A percentile compares a stretch with the other conserved stretches of the same genome.
Conservation (phyloP, 495 filamentous ascomycete species). For the Cetradonia linearis region DNA sequence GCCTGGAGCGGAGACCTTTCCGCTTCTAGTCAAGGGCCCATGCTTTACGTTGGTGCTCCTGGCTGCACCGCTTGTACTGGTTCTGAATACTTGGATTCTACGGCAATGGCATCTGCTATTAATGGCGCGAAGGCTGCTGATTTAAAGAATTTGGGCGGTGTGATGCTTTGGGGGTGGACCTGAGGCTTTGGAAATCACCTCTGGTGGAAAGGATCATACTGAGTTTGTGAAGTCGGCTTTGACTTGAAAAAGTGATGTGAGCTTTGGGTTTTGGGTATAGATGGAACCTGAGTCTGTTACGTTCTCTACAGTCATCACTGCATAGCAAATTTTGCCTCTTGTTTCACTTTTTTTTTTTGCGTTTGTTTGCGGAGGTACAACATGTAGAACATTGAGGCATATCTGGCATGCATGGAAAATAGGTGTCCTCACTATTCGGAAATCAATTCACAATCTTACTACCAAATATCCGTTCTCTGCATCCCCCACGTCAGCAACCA, state of each 20-base stretch:
- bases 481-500: not conserved
- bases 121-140: conserved; percentile 26
- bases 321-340: not conserved
- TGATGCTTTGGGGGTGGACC: conserved; percentile 48
- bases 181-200: conserved; percentile 23
- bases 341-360: not conserved
- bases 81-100: conserved; percentile 37
- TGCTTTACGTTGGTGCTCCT: conserved; percentile 42
- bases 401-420: not conserved
- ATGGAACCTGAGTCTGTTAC: not conserved
- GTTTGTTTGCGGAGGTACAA: not conserved
- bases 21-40: conserved; percentile 31
- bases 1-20: conserved; percentile 38
- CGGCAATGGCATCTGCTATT: conserved; percentile 28
- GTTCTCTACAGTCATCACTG: conserved; percentile 8
- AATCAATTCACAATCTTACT: not conserved
- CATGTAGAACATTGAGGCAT: not conserved
- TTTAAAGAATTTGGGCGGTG: conserved; percentile 37
- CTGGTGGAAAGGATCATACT: conserved; percentile 18
- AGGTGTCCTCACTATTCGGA: not conserved
- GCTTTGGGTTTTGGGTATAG: no score
- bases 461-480: not conserved
- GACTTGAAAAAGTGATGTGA: not conserved
- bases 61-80: conserved; percentile 33
- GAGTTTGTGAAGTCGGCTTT: conserved; percentile 20